phyloP scores from a whole-genome alignment of 2,329 filamentous ascomycete genomes.

The Botrytis hyacinthi region DNA sequence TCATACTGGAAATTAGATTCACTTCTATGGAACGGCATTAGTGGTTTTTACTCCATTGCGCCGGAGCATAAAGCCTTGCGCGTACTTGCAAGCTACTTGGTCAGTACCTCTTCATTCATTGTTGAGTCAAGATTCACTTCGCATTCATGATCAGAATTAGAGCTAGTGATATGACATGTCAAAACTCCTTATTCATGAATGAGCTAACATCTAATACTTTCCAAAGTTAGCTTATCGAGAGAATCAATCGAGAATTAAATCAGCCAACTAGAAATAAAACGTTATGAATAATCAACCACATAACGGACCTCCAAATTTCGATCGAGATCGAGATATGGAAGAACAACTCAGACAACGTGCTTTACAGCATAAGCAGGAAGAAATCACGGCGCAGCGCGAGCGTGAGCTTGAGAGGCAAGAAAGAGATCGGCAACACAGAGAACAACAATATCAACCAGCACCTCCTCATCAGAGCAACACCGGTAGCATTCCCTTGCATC shows the following conservation, averaged over 20 bases:
- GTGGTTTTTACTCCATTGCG: slow-evolving; percentile 20
- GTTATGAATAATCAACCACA: slow-evolving; percentile 38
- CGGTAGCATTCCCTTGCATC: slow-evolving; percentile 86
- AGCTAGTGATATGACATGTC: not conserved
- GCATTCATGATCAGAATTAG: not conserved
- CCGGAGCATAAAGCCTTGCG: slow-evolving; percentile 22
- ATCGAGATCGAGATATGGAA: slow-evolving; percentile 46
- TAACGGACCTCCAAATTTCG: slow-evolving; percentile 33
- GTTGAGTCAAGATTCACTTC: not conserved
- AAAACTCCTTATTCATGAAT: not conserved
- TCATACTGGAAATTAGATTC: slow-evolving; percentile 11
- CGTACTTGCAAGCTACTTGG: slow-evolving; percentile 19
- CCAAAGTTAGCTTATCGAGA: not conserved
- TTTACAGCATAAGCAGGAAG: slow-evolving; percentile 48
- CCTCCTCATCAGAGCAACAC: slow-evolving; percentile 83
- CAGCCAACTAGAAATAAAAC: not conserved
- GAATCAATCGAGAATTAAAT: not conserved
- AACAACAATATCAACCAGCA: slow-evolving; percentile 60
- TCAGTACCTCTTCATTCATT: slow-evolving; percentile 9
- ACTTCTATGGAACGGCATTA: slow-evolving; percentile 21
- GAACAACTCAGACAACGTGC: slow-evolving; percentile 56
- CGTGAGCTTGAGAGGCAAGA: slow-evolving; percentile 49
- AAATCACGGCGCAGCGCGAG: slow-evolving; percentile 53
- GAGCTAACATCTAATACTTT: not conserved
- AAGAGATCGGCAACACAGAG: slow-evolving; percentile 59